These are phyloP conservation scores for Candida sp. DNA, from an alignment of 1,139 yeast genomes.

Conservation along the genomic window DNA sequence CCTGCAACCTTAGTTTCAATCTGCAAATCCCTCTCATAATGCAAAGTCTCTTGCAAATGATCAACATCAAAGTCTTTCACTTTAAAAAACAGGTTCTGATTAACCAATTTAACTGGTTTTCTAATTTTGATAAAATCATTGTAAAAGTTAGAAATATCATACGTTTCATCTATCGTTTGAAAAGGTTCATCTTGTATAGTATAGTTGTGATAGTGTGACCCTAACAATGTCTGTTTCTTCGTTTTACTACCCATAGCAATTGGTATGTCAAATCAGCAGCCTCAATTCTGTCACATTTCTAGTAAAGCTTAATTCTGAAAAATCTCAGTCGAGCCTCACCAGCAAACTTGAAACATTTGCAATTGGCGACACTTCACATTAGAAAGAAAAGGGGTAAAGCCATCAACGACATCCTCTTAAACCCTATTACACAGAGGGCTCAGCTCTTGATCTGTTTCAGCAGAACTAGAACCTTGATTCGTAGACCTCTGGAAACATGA, in stretches of 20 bases:
- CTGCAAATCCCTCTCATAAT: constrained; percentile 34
- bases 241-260: not conserved
- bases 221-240: not conserved
- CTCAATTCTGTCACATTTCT: no score
- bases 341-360: no score
- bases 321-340: no score
- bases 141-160: constrained; percentile 23
- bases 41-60: constrained; percentile 29
- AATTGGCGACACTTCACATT: no score
- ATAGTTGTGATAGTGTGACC: not conserved
- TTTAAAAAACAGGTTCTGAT: constrained; percentile 19
- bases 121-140: constrained; percentile 19
- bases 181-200: not conserved
- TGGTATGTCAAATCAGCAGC: no score
- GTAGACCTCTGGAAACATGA: not conserved
- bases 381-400: no score
- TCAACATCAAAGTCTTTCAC: constrained; percentile 28
- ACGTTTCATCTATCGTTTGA: not conserved
- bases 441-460: not conserved
- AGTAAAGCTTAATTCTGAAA: no score
- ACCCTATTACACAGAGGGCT: no score
- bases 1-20: constrained; percentile 54
- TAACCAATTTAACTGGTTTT: constrained; percentile 35
- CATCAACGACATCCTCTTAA: no score
- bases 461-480: not conserved